phyloP scores from a whole-genome alignment of 768 basidiomycete genomes.

The Galerina sulciceps region DNA sequence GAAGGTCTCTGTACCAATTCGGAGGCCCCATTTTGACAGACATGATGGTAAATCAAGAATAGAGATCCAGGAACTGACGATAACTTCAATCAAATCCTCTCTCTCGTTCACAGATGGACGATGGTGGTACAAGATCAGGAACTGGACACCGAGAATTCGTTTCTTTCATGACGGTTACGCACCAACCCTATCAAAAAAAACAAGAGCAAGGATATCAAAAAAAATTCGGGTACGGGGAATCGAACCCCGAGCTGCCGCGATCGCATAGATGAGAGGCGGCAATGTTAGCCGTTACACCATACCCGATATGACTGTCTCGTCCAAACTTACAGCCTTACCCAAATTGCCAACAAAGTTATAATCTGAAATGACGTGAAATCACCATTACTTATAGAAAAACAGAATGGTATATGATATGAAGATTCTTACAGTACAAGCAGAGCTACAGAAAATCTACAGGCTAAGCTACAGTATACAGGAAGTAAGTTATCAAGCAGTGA shows the following conservation, averaged over 20 bases:
- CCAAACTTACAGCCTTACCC: too few relatives aligned
- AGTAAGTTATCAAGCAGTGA: neutral
- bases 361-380: too few relatives aligned
- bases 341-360: too few relatives aligned
- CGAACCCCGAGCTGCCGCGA: slow-evolving; percentile 61
- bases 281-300: slow-evolving; percentile 74
- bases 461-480: neutral
- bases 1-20: neutral
- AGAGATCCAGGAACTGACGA: neutral
- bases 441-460: neutral
- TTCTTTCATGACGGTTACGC: too few relatives aligned
- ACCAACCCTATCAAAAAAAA: too few relatives aligned
- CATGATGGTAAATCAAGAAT: neutral
- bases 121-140: too few relatives aligned
- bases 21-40: neutral
- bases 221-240: slow-evolving; percentile 55
- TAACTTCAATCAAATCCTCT: neutral
- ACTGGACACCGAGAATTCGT: too few relatives aligned
- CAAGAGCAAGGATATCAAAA: too few relatives aligned
- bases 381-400: too few relatives aligned
- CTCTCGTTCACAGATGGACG: too few relatives aligned
- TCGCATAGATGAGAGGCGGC: slow-evolving; percentile 52
- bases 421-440: too few relatives aligned
- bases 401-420: too few relatives aligned
- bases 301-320: slow-evolving; percentile 30